phyloP scores from a whole-genome alignment of 2,329 filamentous ascomycete species.

The Aureobasidium melanogenum region DNA sequence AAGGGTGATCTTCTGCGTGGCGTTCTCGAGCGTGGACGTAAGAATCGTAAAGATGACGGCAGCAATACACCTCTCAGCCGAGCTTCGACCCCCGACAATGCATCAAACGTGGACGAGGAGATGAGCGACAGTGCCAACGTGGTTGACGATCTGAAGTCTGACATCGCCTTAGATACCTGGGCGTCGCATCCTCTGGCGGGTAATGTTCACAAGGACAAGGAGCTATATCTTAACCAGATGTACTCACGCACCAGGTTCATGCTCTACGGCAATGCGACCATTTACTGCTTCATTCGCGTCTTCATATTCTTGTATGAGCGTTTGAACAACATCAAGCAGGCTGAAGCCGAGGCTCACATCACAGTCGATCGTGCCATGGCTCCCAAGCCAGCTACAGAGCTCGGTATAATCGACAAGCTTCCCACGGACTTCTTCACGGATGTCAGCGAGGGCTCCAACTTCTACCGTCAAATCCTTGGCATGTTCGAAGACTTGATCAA shows the following conservation, averaged over 20 bases:
- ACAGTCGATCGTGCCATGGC: conserved; percentile 65
- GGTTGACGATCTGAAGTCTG: conserved; percentile 14
- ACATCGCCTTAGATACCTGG: conserved; percentile 55
- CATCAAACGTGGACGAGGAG: conserved; percentile 70
- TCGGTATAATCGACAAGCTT: conserved; percentile 75
- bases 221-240: conserved; percentile 66
- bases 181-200: conserved; percentile 48
- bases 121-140: conserved; percentile 39
- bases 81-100: conserved; percentile 77
- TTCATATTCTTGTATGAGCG: conserved; percentile 87
- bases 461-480: conserved; percentile 76
- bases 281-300: conserved; percentile 91
- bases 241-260: conserved; percentile 77
- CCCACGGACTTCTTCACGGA: conserved; percentile 65
- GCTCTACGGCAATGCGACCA: conserved; percentile 81
- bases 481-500: conserved; percentile 82
- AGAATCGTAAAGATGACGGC: conserved; percentile 63
- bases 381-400: conserved; percentile 70
- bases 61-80: conserved; percentile 72
- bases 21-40: conserved; percentile 69
- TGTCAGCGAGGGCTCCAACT: conserved; percentile 56
- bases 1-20: conserved; percentile 73
- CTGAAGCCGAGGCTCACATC: conserved; percentile 61
- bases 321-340: conserved; percentile 72
- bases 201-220: conserved; percentile 51